Conservation (phyloP, 768 basidiomycete species). For the Collybia sp. region DNA sequence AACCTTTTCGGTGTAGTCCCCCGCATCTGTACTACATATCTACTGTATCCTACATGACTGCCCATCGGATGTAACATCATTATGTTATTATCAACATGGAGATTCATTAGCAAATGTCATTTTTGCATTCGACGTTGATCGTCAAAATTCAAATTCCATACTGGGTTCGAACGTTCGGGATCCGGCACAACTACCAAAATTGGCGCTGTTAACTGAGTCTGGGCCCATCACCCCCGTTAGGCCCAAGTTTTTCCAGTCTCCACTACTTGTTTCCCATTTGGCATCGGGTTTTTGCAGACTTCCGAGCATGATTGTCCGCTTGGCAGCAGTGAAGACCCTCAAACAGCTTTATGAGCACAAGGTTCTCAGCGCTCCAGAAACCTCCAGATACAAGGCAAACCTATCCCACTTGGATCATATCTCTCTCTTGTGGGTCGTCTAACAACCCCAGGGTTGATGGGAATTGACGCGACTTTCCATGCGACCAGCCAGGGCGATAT, state of each 20-base stretch:
- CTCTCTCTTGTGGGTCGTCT: constrained; percentile 57
- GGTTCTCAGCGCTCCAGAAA: constrained; percentile 28
- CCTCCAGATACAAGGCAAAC: constrained; percentile 33
- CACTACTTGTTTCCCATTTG: background rate
- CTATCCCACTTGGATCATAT: constrained; percentile 46
- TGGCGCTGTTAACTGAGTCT: too few species aligned
- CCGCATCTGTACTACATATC: too few species aligned
- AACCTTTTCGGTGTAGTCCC: too few species aligned
- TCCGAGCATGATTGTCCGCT: constrained; percentile 18
- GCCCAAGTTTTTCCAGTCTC: constrained; percentile 12
- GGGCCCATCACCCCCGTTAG: too few species aligned
- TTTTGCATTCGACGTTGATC: background rate
- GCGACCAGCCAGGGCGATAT: constrained; percentile 70
- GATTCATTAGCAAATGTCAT: too few species aligned
- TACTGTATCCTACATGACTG: too few species aligned
- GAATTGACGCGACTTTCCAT: constrained; percentile 1
- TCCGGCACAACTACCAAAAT: too few species aligned
- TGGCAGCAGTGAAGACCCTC: constrained; percentile 54
- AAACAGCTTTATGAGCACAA: constrained; percentile 43
- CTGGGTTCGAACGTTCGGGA: too few species aligned
- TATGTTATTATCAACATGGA: too few species aligned
- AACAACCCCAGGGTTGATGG: background rate
- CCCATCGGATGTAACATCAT: too few species aligned
- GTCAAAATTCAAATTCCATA: background rate
- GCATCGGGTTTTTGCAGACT: too few species aligned